Base-by-base conservation (phyloP, 1,139 yeast genomes). In the Magnusiomyces sp. region DNA sequence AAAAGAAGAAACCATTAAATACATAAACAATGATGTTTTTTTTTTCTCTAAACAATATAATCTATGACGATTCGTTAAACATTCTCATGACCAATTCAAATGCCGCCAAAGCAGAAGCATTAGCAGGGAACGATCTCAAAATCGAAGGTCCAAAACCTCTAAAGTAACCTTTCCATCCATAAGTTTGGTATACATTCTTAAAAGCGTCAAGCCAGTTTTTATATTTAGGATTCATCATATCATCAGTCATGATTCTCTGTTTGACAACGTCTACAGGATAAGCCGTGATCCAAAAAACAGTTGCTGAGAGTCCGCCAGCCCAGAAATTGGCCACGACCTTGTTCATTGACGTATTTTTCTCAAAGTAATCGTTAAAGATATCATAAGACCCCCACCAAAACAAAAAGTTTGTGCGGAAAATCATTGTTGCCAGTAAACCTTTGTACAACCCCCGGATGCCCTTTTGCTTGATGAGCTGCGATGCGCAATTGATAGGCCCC, bases 351-450 rank as follows among this genome's bases (percentile, higher is more conserved):
- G 95, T 86, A 57, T 84, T 72, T 11, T 73, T 70, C 56, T 78
- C 75, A 65, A 88, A 81, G 72, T 76, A 81, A 50, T 76, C 74
- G 10, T 94, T 85, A 63, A 87, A 76, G 11, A 87, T 54, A 61
- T 88, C 95, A 62, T 88, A 88, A 0, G 95, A 81, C 1, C 95
- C 95, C 97, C 97, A 89, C 94, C 95, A 88, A 55, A 86, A 86
- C 40, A 86, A 73, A 62, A 89, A 89, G 67, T 86, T 86, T 0
- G 95, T 81, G 61, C 96, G 74, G 69, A 89, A 89, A 13, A 89
- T 74, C 84, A 88, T 80, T 0, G 97, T 89, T 11, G 95, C 81
- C n/a, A 81, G 66, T 47, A 89, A 71, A 5, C 95, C 96, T 58
- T 84, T 80, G 65, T 85, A 88, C 14, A 88, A 71, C 0, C 95